Evolutionary conservation across 1,284 basidiomycete genomes (phyloP).

Genomic region (Microbotryomycetes sp.): DNA sequence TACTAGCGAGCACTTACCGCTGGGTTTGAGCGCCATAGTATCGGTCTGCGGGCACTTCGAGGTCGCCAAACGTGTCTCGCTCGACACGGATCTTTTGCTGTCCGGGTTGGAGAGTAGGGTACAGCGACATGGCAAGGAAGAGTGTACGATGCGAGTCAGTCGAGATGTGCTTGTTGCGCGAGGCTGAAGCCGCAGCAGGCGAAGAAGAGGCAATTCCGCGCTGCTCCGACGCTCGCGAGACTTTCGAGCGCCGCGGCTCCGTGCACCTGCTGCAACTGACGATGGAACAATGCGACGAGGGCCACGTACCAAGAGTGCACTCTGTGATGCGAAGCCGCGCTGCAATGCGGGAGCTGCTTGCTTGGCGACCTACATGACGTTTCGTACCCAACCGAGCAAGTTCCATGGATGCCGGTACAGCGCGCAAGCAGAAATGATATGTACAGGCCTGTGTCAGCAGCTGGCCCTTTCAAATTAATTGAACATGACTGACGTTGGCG

Average conservation of each 20-base stretch:
- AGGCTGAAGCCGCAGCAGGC: too few species aligned
- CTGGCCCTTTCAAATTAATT: neutral
- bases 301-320: neutral
- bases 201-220: too few species aligned
- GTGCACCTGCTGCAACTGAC: too few species aligned
- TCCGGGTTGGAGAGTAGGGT: conserved; percentile 16
- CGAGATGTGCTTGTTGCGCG: too few species aligned
- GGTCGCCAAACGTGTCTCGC: conserved; percentile 82
- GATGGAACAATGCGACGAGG: too few species aligned
- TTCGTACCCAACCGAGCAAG: too few species aligned
- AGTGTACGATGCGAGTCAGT: neutral
- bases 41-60: conserved; percentile 85
- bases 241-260: too few species aligned
- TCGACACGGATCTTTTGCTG: conserved; percentile 45
- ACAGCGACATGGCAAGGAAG: conserved; percentile 11
- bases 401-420: too few species aligned
- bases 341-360: neutral
- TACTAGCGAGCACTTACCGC: conserved; percentile 49
- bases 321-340: neutral
- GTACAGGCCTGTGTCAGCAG: neutral
- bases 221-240: neutral
- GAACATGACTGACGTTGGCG: neutral
- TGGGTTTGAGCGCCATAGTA: conserved; percentile 99
- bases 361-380: neutral
- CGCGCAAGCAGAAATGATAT: too few species aligned